Evolutionary conservation across 768 basidiomycete genomes (phyloP).

Genomic region (Suillus brevipes): DNA sequence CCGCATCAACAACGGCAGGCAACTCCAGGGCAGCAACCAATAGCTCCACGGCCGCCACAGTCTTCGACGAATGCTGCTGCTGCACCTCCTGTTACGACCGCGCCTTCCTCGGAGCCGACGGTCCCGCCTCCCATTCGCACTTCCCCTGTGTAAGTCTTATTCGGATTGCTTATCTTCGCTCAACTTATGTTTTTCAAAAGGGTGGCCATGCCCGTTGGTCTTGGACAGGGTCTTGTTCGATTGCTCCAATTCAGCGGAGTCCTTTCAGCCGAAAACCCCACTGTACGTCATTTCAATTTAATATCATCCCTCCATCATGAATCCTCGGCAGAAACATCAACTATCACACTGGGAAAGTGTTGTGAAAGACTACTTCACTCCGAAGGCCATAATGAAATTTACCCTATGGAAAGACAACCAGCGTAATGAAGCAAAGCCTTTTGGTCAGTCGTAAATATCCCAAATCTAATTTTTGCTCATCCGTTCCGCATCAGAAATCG

Average conservation of each 20-base stretch:
- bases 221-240: conserved; percentile 64
- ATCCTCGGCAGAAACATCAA: conserved; percentile 51
- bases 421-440: conserved; percentile 76
- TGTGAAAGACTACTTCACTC: conserved; percentile 69
- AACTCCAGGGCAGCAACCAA: conserved; percentile 36
- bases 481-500: conserved; percentile 58
- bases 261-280: conserved; percentile 53
- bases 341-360: conserved; percentile 67
- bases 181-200: conserved; percentile 19
- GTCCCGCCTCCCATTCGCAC: conserved; percentile 33
- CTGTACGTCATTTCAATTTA: conserved; percentile 36
- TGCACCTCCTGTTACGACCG: conserved; percentile 23
- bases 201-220: conserved; percentile 40
- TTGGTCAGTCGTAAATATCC: conserved; percentile 48
- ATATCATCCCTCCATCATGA: conserved; percentile 10
- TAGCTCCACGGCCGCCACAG: conserved; percentile 38
- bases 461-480: conserved; percentile 13
- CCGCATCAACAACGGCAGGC: conserved; percentile 35
- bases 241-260: conserved; percentile 71
- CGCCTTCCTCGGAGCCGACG: conserved; percentile 31
- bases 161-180: not conserved
- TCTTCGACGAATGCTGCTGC: conserved; percentile 19
- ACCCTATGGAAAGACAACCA: conserved; percentile 89
- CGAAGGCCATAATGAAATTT: conserved; percentile 71
- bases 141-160: conserved; percentile 34